Conservation (phyloP, 768 basidiomycete species). For the Podaxis carcinomalis region DNA sequence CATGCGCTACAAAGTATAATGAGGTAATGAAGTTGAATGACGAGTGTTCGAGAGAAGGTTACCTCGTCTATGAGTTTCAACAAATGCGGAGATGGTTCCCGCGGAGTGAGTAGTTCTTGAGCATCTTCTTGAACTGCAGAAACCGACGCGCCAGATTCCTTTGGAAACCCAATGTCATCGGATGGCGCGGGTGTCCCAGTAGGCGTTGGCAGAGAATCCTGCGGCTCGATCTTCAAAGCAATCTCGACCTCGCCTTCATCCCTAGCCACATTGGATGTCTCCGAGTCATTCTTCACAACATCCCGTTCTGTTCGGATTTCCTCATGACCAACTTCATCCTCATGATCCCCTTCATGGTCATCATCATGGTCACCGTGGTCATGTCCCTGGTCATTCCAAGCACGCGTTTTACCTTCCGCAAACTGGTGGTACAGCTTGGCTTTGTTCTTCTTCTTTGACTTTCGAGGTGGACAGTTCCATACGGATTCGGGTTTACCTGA, state of each 20-base stretch:
- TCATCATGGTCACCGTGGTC: not conserved
- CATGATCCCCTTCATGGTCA: too few species aligned
- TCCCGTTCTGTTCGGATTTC: not conserved
- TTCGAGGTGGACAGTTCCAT: conserved; percentile 54
- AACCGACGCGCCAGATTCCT: not conserved
- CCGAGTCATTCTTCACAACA: not conserved
- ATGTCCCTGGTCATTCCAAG: conserved; percentile 28
- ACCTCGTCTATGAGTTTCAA: conserved; percentile 67
- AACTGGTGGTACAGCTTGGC: conserved; percentile 14
- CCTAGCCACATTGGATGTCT: conserved; percentile 15
- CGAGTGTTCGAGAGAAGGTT: conserved; percentile 18
- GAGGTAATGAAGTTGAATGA: conserved; percentile 13
- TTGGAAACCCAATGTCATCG: conserved; percentile 16
- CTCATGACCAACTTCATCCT: conserved; percentile 26
- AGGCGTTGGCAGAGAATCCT: conserved; percentile 38
- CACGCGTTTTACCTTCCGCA: conserved; percentile 28
- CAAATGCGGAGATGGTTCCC: conserved; percentile 56
- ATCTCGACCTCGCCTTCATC: conserved; percentile 42
- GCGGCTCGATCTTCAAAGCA: conserved; percentile 27
- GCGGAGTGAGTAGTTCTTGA: conserved; percentile 26
- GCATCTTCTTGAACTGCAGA: not conserved
- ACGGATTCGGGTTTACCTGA: conserved; percentile 62
- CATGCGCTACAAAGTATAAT: conserved; percentile 42
- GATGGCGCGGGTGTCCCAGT: conserved; percentile 31
- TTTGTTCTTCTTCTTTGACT: conserved; percentile 23